phyloP scores from a whole-genome alignment of 1,284 basidiomycete species.

The Cutaneotrichosporon sp. region DNA sequence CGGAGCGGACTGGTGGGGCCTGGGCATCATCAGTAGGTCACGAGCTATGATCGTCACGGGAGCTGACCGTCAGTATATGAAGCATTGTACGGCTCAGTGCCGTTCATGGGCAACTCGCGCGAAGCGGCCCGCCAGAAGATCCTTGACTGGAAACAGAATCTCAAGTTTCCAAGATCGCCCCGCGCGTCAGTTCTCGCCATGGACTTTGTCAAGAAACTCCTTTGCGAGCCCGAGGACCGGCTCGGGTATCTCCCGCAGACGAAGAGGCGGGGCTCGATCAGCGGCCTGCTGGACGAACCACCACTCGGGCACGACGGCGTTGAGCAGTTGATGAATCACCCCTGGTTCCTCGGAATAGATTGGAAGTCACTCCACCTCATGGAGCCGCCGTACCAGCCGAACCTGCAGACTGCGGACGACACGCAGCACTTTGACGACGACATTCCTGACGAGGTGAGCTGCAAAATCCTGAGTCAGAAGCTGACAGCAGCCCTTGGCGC shows the following conservation, averaged over 20 bases:
- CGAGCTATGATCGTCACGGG: too few species aligned
- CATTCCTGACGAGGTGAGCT: constrained; percentile 64
- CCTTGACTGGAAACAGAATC: constrained; percentile 81
- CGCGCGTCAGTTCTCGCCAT: constrained; percentile 77
- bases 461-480: constrained; percentile 11
- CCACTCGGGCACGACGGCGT: constrained; percentile 61
- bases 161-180: constrained; percentile 81
- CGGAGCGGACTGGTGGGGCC: constrained; percentile 96
- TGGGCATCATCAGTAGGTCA: constrained; percentile 74
- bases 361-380: constrained; percentile 76
- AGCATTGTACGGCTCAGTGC: constrained; percentile 85
- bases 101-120: constrained; percentile 77
- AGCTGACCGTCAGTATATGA: constrained; percentile 51
- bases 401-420: constrained; percentile 70
- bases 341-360: constrained; percentile 81
- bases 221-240: constrained; percentile 91
- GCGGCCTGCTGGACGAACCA: background rate
- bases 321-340: constrained; percentile 68
- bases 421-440: constrained; percentile 88
- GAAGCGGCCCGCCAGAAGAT: constrained; percentile 88
- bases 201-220: constrained; percentile 76
- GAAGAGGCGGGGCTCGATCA: constrained; percentile 13
- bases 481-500: constrained; percentile 62
- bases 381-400: constrained; percentile 80
- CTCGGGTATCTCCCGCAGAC: constrained; percentile 63